A percentile compares a stretch with the other conserved stretches of the same genome.
Conservation (phyloP, 2,329 filamentous ascomycete genomes). For the Grosmannia clavigera region DNA sequence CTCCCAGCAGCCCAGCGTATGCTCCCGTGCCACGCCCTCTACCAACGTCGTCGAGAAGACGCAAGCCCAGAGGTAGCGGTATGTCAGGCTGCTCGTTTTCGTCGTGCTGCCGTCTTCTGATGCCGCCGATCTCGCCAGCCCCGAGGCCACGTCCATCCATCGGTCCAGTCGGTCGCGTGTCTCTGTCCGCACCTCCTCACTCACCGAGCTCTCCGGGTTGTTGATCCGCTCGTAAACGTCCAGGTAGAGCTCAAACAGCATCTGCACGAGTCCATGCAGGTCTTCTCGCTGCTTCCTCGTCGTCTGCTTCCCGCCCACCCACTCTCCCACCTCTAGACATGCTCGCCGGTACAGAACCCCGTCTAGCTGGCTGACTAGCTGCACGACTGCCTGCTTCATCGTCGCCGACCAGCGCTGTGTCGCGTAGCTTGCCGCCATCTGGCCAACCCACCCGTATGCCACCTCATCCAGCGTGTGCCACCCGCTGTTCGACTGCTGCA, state of each 20-base stretch:
- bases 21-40: constrained; percentile 35
- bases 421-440: constrained; percentile 37
- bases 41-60: constrained; percentile 39
- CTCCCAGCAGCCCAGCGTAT: constrained; percentile 46
- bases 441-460: constrained; percentile 44
- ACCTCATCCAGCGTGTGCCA: constrained; percentile 46
- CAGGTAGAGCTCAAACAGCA: constrained; percentile 49
- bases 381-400: constrained; percentile 43
- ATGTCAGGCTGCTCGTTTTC: constrained; percentile 23
- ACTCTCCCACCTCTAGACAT: constrained; percentile 20
- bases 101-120: not conserved
- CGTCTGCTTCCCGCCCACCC: too few species aligned
- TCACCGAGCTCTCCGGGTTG: constrained; percentile 42
- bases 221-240: constrained; percentile 48
- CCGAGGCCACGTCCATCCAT: constrained; percentile 39
- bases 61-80: constrained; percentile 46
- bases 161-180: constrained; percentile 36
- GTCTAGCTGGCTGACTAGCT: constrained; percentile 42
- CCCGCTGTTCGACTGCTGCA: constrained; percentile 30
- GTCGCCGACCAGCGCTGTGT: constrained; percentile 44
- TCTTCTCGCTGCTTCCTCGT: constrained; percentile 1
- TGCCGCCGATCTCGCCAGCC: constrained; percentile 26
- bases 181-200: constrained; percentile 33
- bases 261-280: constrained; percentile 37
- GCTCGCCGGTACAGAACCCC: constrained; percentile 36